Base-by-base conservation (phyloP, 106 monocot genomes). In the Dendrobium chrysotoxum region DNA sequence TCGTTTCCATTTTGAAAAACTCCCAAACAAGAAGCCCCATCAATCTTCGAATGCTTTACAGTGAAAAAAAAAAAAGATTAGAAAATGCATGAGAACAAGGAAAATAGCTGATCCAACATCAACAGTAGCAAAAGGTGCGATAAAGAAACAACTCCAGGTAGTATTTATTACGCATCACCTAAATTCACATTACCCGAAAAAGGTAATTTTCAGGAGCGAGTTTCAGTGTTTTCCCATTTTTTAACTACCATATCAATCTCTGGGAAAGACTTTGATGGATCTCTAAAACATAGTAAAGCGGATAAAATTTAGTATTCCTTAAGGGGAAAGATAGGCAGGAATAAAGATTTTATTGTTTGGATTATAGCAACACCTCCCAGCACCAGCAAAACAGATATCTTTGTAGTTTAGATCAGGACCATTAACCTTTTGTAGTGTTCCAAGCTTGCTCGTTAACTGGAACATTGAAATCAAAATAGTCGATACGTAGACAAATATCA, bases 161-260 rank as follows among this genome's bases (percentile, higher is more conserved):
- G 10, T 17, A 53, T 53, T 12, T 15, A 53, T 53, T 53, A 18
- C 53, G 18, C 18, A 15, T 53, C 53, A 15, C 18, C 53, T 17
- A 53, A 2, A 53, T 17, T 53, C 16, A 17, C 53, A 53, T 81
- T 90, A 96, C 96, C 93, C 86, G 87, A 79, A 94, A 97, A 77
- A 97, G 83, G 85, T 97, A 97, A 53, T 97, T 97, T 89, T 97
- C 97, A 74, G 92, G 97, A 72, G 94, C 85, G 79, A 97, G 87
- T 81, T 80, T 81, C 61, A 97, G 78, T 83, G 88, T 92, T 47
- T 94, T 88, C 28, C 92, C 90, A 75, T 92, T 92, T 89, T 80
- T 83, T 86, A 86, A 97, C 92, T 76, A 94, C 91, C 90, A 97
- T 89, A 28, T 94, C 92, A 81, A 97, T 90, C 72, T 90, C 82